phyloP scores from a whole-genome alignment of 306 rosid species.

The Glycyrrhiza uralensis region DNA sequence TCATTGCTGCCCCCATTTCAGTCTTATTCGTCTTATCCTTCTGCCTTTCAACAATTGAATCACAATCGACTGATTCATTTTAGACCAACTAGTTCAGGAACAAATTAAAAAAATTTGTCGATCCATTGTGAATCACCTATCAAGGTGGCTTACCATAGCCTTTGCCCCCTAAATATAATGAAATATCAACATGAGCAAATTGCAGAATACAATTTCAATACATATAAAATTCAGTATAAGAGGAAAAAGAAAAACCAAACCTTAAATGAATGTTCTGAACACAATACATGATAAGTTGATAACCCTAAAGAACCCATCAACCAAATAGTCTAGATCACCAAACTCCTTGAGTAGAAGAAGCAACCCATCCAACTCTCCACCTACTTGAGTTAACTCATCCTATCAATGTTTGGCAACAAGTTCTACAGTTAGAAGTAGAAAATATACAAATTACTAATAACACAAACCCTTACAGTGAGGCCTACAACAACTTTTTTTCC shows the following conservation, averaged over 20 bases:
- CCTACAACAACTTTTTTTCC: constrained; percentile 54
- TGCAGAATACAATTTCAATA: neutral
- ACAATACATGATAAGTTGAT: constrained; percentile 55
- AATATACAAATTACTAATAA: neutral
- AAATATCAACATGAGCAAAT: constrained; percentile 8
- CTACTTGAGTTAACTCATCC: constrained; percentile 53
- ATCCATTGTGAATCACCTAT: too few species aligned
- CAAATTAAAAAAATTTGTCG: neutral
- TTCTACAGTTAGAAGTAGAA: neutral
- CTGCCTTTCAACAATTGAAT: neutral
- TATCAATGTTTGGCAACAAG: constrained; percentile 24
- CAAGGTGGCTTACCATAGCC: too few species aligned
- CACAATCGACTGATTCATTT: neutral
- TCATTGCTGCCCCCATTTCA: neutral
- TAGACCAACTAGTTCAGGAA: neutral
- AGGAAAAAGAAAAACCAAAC: constrained; percentile 28
- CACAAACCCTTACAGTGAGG: constrained; percentile 56
- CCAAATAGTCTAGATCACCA: too few species aligned
- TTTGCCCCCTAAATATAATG: neutral
- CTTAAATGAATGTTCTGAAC: constrained; percentile 55
- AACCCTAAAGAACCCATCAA: constrained; percentile 45
- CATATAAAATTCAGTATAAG: neutral
- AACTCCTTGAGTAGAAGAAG: constrained; percentile 54
- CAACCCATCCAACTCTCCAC: constrained; percentile 53
- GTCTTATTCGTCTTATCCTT: neutral